Evolutionary conservation across 2,329 filamentous ascomycete genomes (phyloP), one percentile per base, ranked within the genome.

Genomic region (Aureobasidium musti): DNA sequence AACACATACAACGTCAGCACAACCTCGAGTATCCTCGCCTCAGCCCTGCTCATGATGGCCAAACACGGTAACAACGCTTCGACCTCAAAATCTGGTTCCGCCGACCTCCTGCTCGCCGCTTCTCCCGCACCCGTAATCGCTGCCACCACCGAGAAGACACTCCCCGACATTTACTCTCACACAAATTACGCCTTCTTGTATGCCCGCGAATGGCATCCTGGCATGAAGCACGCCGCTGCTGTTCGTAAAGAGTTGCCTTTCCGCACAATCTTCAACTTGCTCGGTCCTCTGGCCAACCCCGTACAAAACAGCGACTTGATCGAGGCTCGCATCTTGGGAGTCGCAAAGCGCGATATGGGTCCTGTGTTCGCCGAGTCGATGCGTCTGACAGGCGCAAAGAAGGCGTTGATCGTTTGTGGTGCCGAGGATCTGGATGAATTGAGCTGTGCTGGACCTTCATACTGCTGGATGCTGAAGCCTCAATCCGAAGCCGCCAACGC

Each of bases 1-100:
- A 92, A 96, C 78, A 99, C 95, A 39, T 99, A 97, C 87, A 99
- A 99, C 78, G 94, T 99, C 76, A 95, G 90, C 72, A 99, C 95
- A 5, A 97, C 95, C 7, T 87, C 95, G 2, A 97, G 92, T 21
- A 97, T 99, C 74, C 82, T 99, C 57, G 92, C 91, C 54, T 96
- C 92, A 6, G 88, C 92, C 5, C 82, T 96, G 33, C 85, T 99
- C 41, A 84, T 96, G 73, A 84, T 97, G 67, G 91, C 91, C 71
- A 99, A 99, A 81, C 95, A 99, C 80, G 95, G 95, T 70, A 99
- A 99, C 82, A 89, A 90, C 71, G 93, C 95, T 49, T 95, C 92
- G 65, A 98, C 95, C 3, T 97, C 93, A 65, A 93, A 95, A 75
- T 98, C 94, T 3, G 95, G 95, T 63, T 97, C 93, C 50, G 95